Evolutionary conservation across 1,284 basidiomycete species (phyloP), one percentile per base, ranked within the genome.

Genomic region (Hemileia vastatrix): DNA sequence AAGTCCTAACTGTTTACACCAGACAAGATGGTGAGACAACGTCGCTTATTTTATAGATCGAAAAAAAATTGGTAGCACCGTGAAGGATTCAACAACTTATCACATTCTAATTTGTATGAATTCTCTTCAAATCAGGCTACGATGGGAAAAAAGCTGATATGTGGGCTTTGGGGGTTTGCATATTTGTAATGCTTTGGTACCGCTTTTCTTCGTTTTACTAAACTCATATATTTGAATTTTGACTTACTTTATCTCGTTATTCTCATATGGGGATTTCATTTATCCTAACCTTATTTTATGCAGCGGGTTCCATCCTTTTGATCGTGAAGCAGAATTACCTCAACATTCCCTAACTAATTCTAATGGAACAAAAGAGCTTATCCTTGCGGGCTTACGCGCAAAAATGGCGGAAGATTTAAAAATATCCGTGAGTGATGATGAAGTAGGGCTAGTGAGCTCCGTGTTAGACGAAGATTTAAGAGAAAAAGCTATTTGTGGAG

Each of bases 261-360:
- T 27, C 19, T 11, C n/a, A 32, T 3, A 13, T 13, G 18, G 6
- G 15, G 13, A 3, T 32, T 23, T 49, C 33, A 23, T 3, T 51
- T n/a, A 40, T 19, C 50, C 23, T 1, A 27, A 19, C 48, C 21
- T 24, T 53, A n/a, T 50, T 40, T 6, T 6, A n/a, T 49, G 21
- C n/a, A 62, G 59, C 33, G 59, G 59, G 18, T 62, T 48, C 32
- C 59, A 62, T 45, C 59, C 59, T 33, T 62, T 62, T 44, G 59
- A 62, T 19, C 54, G 45, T 18, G 53, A 53, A 18, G 27, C 40
- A 24, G 6, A 53, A 15, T 51, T 45, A 36, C 50, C 36, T 27
- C 48, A 27, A 44, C 52, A 48, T 6, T 23, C 44, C 13, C n/a
- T n/a, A n/a, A n/a, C n/a, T n/a, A n/a, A n/a, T n/a, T n/a, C n/a